Percentiles rank a stretch among this genome's conserved stretches.
phyloP scores from a whole-genome alignment of 805 yeast genomes.

The Wickerhamiella brachini region DNA sequence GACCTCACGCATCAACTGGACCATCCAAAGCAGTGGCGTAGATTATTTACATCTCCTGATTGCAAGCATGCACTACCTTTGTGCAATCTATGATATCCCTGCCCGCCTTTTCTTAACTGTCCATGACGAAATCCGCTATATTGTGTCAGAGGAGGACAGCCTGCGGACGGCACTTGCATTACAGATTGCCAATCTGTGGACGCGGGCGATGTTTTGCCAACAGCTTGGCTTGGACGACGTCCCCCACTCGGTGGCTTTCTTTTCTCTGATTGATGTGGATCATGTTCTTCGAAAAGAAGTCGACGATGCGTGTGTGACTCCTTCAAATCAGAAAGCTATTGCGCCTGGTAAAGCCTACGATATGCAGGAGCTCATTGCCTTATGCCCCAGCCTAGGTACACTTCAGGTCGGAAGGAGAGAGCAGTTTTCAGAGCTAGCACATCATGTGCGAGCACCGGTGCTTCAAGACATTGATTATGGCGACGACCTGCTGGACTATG shows the following conservation, averaged over 20 bases:
- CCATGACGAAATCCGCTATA: slow-evolving; percentile 85
- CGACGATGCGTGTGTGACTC: slow-evolving; percentile 80
- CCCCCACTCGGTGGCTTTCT: slow-evolving; percentile 93
- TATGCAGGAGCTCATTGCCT: slow-evolving; percentile 36
- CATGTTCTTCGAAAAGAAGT: slow-evolving; percentile 83
- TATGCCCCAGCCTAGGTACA: slow-evolving; percentile 14
- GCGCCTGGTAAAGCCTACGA: slow-evolving; percentile 68
- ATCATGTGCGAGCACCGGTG: neutral
- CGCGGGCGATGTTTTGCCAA: slow-evolving; percentile 88
- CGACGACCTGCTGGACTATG: slow-evolving; percentile 6
- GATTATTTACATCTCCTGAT: slow-evolving; percentile 81
- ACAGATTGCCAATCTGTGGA: slow-evolving; percentile 89
- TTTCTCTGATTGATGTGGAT: slow-evolving; percentile 87
- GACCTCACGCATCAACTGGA: slow-evolving; percentile 93
- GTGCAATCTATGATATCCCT: slow-evolving; percentile 45
- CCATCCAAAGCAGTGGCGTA: slow-evolving; percentile 95
- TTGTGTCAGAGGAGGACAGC: slow-evolving; percentile 59
- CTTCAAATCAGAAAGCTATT: slow-evolving; percentile 60
- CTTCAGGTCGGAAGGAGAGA: neutral
- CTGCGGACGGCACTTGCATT: slow-evolving; percentile 68
- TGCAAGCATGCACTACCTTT: slow-evolving; percentile 75
- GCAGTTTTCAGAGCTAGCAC: slow-evolving; percentile 2
- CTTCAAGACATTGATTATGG: slow-evolving; percentile 7
- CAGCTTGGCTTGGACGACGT: slow-evolving; percentile 78
- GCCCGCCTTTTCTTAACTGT: slow-evolving; percentile 79